phyloP scores from a whole-genome alignment of 2,329 filamentous ascomycete species.

The Daldinia eschscholtzii region DNA sequence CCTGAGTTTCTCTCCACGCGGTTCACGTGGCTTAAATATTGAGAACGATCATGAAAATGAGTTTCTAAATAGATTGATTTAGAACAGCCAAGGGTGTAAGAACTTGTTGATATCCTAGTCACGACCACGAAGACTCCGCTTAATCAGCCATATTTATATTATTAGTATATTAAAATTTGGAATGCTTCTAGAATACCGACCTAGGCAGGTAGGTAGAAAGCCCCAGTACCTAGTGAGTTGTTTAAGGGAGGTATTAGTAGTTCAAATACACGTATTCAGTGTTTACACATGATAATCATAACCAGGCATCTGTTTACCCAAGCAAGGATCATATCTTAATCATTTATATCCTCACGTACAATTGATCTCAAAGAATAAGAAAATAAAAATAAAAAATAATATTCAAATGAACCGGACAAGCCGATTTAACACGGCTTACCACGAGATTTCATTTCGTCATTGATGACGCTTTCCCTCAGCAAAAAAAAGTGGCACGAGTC shows the following conservation, averaged over 20 bases:
- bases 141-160: constrained; percentile 10
- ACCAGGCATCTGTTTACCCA: background rate
- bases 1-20: constrained; percentile 5
- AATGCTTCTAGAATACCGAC: constrained; percentile 5
- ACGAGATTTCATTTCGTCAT: constrained; percentile 10
- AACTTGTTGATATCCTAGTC: constrained; percentile 5
- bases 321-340: background rate
- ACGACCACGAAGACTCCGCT: background rate
- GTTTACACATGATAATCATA: background rate
- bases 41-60: background rate
- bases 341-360: background rate
- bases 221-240: background rate
- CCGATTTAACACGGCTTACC: constrained; percentile 11
- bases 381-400: background rate
- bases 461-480: constrained; percentile 1
- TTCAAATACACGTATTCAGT: too few relatives aligned
- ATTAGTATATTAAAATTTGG: constrained; percentile 7
- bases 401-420: background rate
- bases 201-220: constrained; percentile 9
- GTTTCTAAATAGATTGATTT: constrained; percentile 10
- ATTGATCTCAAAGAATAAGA: background rate
- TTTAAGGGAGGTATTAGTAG: background rate
- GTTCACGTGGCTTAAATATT: constrained; percentile 14
- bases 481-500: background rate
- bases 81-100: background rate